Base-by-base conservation (phyloP, 352 stramenopile genomes). In the Pythium myriotylum region DNA sequence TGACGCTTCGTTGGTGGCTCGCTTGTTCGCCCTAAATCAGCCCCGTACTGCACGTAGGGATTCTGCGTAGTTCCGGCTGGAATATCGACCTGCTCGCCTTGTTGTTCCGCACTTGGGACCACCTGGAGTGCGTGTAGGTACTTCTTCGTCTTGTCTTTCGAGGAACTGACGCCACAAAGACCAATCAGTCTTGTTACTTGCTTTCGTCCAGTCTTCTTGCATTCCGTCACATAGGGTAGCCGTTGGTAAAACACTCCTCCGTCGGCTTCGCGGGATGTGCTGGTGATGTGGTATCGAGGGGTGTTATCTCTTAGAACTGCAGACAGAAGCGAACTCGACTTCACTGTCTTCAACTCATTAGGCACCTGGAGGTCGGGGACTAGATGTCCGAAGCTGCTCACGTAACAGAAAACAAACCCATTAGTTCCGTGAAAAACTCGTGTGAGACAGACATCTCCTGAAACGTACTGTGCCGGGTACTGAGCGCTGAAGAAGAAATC, bases 121-220 rank as follows among this genome's bases (percentile, higher is more conserved):
- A 94, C 78, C 33, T 92, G 82, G 2, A 94, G 64, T 3, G 84
- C 84, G 46, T 94, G 84, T 12, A 94, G 70, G 58, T 90, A 94
- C 67, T 94, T 94, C 42, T 81, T 84, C 2, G 72, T 68, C 69
- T 91, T 90, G 65, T 94, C 77, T 59, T 89, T 89, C 37, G 72
- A 64, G 14, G 59, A 66, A 39, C 71, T 89, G 0, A 89, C 72
- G 26, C 77, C 75, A 29, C 77, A 85, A 20, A 94, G 72, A 5
- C 74, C 76, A 59, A 94, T 94, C 17, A 94, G 59, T 14, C 84
- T 81, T 19, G 81, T 91, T 46, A 94, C 43, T 37, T 79, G 76
- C 67, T 89, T 90, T 35, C 69, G 67, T 29, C 72, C 70, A 3
- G 70, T 79, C 14, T 55, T 69, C 0, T 45, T 41, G 9, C 70